A percentile compares a stretch with the other conserved stretches of the same genome.
phyloP scores from a whole-genome alignment of 768 basidiomycete genomes.

The Phlegmacium glaucopus region DNA sequence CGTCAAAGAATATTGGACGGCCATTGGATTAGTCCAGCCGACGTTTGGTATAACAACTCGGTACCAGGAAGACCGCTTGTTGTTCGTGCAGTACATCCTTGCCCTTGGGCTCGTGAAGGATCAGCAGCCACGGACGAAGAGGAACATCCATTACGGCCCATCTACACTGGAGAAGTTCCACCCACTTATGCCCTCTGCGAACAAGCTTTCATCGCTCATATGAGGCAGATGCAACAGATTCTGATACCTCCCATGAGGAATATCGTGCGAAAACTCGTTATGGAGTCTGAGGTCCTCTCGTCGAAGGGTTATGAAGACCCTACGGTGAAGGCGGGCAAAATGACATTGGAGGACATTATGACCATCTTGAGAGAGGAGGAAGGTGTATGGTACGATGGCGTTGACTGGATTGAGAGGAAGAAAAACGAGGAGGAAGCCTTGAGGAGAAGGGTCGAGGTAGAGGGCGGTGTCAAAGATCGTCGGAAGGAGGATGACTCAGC shows the following conservation, averaged over 20 bases:
- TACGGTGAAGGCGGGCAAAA: conserved; percentile 47
- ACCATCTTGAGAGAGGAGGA: conserved; percentile 55
- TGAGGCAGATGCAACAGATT: conserved; percentile 56
- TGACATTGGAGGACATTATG: conserved; percentile 62
- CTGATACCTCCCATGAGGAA: conserved; percentile 67
- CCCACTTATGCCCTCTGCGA: conserved; percentile 66
- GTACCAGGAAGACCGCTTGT: conserved; percentile 34
- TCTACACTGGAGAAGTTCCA: conserved; percentile 48
- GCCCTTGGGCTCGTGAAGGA: conserved; percentile 54
- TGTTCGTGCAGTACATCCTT: conserved; percentile 49
- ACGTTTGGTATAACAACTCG: conserved; percentile 53
- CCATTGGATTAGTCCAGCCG: conserved; percentile 72
- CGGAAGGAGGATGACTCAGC: conserved; percentile 46
- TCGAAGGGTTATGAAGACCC: conserved; percentile 44
- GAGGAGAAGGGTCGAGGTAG: conserved; percentile 19
- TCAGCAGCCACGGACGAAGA: conserved; percentile 25
- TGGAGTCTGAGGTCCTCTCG: conserved; percentile 49
- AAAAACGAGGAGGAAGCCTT: conserved; percentile 34
- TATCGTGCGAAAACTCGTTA: conserved; percentile 60
- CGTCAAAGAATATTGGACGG: conserved; percentile 70
- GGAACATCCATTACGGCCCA: conserved; percentile 47
- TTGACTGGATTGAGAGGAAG: conserved; percentile 60
- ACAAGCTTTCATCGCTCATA: conserved; percentile 54
- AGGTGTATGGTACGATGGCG: conserved; percentile 69
- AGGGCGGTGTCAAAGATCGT: conserved; percentile 6